Evolutionary conservation across 306 rosid genomes (phyloP), one percentile per base, ranked within the genome.

Genomic region (Carpinus viminea): DNA sequence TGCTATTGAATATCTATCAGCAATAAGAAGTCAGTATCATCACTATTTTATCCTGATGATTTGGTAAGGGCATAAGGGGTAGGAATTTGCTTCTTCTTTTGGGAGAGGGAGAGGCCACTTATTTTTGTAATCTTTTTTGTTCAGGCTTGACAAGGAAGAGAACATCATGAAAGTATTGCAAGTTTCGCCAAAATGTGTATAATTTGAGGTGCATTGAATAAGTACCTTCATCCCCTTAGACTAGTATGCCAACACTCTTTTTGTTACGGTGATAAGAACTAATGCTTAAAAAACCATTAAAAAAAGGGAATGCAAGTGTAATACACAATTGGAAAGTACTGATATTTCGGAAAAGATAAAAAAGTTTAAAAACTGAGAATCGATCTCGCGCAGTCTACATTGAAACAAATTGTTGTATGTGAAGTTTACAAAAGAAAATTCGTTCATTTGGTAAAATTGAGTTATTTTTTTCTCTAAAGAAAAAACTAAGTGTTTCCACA

Each of bases 211-310:
- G 21, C 47, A 36, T 65, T 65, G 13, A 64, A 64, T 17, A 36
- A 64, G 21, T 9, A 66, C 21, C 15, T 41, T 9, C 26, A 36
- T 66, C 13, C 72, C 26, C 13, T 17, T 66, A 43, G 72, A 18
- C 7, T 10, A 26, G 2, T 12, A 61, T n/a, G 8, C 38, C 18
- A 61, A 28, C 41, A 18, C 41, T 2, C 7, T 46, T 20, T 8
- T 4, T 7, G 20, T n/a, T 7, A 2, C 9, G 26, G 73, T 68
- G 52, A 43, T 17, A 68, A 24, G 26, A 20, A 18, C 45, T n/a
- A 84, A 81, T 81, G 34, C 52, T 28, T 41, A 41, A 74, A n/a
- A 46, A 62, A 57, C 54, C 57, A 7, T 41, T 6, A 64, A 28
- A 68, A 28, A 34, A 61, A 24, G 46, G 4, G 31, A 31, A 31